Evolutionary conservation across 2,329 filamentous ascomycete species (phyloP).

Genomic region (Mycocentrospora acerina): DNA sequence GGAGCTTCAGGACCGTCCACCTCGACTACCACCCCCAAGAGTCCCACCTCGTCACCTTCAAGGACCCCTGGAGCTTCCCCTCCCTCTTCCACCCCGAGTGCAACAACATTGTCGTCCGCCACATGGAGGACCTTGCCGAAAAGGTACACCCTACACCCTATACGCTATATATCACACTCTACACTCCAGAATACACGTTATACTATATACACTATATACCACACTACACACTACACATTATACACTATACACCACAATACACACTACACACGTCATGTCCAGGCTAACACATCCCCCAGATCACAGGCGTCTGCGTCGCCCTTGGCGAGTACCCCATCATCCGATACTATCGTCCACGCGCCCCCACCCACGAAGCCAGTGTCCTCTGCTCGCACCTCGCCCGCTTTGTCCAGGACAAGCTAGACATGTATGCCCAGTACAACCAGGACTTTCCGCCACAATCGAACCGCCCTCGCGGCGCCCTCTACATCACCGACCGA

Average conservation of each 20-base stretch:
- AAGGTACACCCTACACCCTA: conserved; percentile 73
- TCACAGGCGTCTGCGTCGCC: conserved; percentile 83
- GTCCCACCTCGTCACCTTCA: conserved; percentile 86
- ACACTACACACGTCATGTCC: too few species aligned
- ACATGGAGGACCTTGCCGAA: conserved; percentile 83
- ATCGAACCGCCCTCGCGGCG: conserved; percentile 74
- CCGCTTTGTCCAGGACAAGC: conserved; percentile 84
- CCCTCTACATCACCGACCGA: conserved; percentile 84
- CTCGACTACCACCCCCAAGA: conserved; percentile 90
- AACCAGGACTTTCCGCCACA: conserved; percentile 82
- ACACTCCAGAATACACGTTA: too few species aligned
- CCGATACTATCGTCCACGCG: conserved; percentile 80
- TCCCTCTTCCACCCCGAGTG: conserved; percentile 88
- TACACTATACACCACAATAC: too few species aligned
- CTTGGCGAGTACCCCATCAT: conserved; percentile 94
- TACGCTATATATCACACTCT: too few species aligned
- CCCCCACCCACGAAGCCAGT: conserved; percentile 78
- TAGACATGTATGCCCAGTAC: conserved; percentile 85
- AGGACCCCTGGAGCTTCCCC: conserved; percentile 95
- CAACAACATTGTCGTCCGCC: conserved; percentile 76
- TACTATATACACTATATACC: too few species aligned
- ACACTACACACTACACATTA: too few species aligned
- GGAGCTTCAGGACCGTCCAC: conserved; percentile 78
- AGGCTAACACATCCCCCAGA: conserved; percentile 50
- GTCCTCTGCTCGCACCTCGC: conserved; percentile 87